Percentiles rank a stretch among this genome's conserved stretches.
These are phyloP conservation scores for Trichoderma hamatum DNA, from an alignment of 2,329 filamentous ascomycete species.

Conservation along the genomic window DNA sequence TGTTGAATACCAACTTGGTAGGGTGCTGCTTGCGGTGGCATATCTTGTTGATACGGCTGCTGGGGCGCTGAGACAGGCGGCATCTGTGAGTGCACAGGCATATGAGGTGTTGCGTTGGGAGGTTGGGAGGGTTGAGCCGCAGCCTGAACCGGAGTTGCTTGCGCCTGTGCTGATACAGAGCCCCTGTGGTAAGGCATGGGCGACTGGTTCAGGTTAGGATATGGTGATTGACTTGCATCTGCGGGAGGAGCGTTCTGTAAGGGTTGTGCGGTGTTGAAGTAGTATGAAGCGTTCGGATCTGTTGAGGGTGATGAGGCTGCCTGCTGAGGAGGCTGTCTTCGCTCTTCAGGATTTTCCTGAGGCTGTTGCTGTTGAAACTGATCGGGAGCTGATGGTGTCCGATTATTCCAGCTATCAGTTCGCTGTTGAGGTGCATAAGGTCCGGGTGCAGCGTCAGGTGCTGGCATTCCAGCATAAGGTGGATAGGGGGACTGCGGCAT, in stretches of 20 bases:
- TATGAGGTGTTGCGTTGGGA: constrained; percentile 30
- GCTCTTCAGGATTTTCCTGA: constrained; percentile 34
- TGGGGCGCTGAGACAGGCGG: constrained; percentile 14
- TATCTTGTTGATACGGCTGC: constrained; percentile 21
- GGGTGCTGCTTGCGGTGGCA: constrained; percentile 24
- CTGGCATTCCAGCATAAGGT: constrained; percentile 44
- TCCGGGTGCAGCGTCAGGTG: constrained; percentile 44
- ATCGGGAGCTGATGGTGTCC: constrained; percentile 42
- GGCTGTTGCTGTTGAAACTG: constrained; percentile 32
- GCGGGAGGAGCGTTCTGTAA: constrained; percentile 33
- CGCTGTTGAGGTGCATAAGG: constrained; percentile 52
- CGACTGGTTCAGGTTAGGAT: constrained; percentile 54
- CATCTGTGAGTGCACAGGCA: constrained; percentile 25
- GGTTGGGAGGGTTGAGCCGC: constrained; percentile 38
- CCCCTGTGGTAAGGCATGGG: constrained; percentile 49
- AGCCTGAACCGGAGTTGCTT: constrained; percentile 39
- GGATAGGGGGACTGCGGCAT: constrained; percentile 49
- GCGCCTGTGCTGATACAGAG: constrained; percentile 43
- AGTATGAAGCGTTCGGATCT: constrained; percentile 62
- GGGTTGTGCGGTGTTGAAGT: constrained; percentile 52
- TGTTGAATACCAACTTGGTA: constrained; percentile 37
- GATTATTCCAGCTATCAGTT: constrained; percentile 55
- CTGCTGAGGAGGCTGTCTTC: constrained; percentile 39
- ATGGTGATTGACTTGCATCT: constrained; percentile 53
- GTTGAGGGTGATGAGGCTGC: constrained; percentile 37